Conservation (phyloP, 2,329 filamentous ascomycete genomes). For the Botrytis fragariae region DNA sequence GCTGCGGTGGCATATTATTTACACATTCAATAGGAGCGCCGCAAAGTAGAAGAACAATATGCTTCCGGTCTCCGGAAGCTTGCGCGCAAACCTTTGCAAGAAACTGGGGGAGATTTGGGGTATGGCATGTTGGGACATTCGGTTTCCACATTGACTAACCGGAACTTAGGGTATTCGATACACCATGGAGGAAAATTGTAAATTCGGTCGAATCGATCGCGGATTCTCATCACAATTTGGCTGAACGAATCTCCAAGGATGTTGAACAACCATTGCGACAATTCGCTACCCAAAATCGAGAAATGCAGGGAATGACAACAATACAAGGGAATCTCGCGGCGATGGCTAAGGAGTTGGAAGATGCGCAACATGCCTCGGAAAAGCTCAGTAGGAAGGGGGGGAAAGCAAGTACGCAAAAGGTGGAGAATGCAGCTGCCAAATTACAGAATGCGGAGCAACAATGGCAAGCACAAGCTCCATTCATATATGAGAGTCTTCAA, state of each 20-base stretch:
- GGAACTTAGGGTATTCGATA: conserved; percentile 74
- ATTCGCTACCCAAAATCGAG: conserved; percentile 67
- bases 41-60: conserved; percentile 88
- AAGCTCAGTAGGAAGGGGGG: conserved; percentile 78
- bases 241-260: conserved; percentile 80
- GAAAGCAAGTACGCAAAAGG: conserved; percentile 72
- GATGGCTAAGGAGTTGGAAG: conserved; percentile 82
- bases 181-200: conserved; percentile 86
- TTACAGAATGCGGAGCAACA: conserved; percentile 77
- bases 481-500: conserved; percentile 90
- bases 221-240: conserved; percentile 76
- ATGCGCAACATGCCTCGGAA: conserved; percentile 79
- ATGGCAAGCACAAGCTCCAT: conserved; percentile 94
- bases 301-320: conserved; percentile 76
- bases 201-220: conserved; percentile 77
- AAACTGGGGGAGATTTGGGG: conserved; percentile 81
- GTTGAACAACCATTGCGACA: conserved; percentile 80
- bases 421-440: conserved; percentile 68
- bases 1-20: conserved; percentile 25
- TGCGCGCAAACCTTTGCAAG: conserved; percentile 68
- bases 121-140: conserved; percentile 48
- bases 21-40: conserved; percentile 68
- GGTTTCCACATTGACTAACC: not conserved
- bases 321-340: conserved; percentile 77
- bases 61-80: conserved; percentile 79